phyloP scores from a whole-genome alignment of 140 eudicot genomes.

The Senecio squalidus region DNA sequence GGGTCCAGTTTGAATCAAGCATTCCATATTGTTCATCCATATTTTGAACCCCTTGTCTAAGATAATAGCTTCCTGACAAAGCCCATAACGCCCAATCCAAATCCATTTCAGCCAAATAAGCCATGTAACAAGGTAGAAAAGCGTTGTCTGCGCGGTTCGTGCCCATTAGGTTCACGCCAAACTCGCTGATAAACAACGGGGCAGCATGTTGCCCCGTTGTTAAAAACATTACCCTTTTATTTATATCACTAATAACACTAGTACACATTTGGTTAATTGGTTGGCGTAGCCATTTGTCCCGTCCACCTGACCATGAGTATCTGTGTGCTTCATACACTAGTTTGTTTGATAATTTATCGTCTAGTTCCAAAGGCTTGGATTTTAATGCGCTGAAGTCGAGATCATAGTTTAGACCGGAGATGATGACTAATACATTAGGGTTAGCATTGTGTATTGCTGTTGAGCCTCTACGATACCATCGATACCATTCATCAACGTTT shows the following conservation, averaged over 20 bases:
- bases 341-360: conserved; percentile 10
- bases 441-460: conserved; percentile 31
- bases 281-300: conserved; percentile 17
- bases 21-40: conserved; percentile 42
- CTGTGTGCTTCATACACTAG: conserved; percentile 40
- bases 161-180: conserved; percentile 36
- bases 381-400: conserved; percentile 21
- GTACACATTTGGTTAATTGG: conserved; percentile 33
- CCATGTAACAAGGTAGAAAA: conserved; percentile 38
- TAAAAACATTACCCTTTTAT: conserved; percentile 21
- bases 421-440: conserved; percentile 33
- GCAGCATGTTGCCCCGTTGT: conserved; percentile 13
- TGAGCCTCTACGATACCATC: conserved; percentile 39
- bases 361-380: conserved; percentile 16
- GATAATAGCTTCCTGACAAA: conserved; percentile 43
- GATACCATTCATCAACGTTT: conserved; percentile 33
- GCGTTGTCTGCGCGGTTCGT: conserved; percentile 9
- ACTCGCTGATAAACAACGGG: conserved; percentile 44
- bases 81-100: conserved; percentile 59
- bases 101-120: conserved; percentile 33
- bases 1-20: conserved; percentile 28
- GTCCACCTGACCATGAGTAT: conserved; percentile 29
- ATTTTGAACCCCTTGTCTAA: conserved; percentile 28
- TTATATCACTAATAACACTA: conserved; percentile 5
- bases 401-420: conserved; percentile 40